Evolutionary conservation across 2,329 filamentous ascomycete species (phyloP).

Genomic region (Aureobasidium pullulans): DNA sequence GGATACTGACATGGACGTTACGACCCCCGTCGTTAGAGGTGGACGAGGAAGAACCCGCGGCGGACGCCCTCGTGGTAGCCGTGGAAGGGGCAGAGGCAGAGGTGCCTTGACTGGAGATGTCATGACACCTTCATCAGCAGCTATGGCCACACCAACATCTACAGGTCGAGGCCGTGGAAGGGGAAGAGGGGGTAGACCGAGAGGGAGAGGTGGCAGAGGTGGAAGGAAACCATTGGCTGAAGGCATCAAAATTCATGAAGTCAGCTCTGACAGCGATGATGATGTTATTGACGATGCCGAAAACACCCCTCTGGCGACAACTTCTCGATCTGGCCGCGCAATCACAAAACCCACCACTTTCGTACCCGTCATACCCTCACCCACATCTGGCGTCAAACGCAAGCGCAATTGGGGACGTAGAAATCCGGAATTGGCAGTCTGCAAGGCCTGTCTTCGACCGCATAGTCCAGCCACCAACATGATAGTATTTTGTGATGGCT

Average conservation of each 20-base stretch:
- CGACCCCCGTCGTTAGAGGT: conserved; percentile 10
- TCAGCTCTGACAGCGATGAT: conserved; percentile 23
- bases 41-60: conserved; percentile 21
- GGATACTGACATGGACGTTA: neutral
- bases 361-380: conserved; percentile 45
- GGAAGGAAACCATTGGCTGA: conserved; percentile 19
- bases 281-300: conserved; percentile 29
- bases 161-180: conserved; percentile 34
- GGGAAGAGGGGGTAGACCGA: conserved; percentile 19
- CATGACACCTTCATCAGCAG: conserved; percentile 17
- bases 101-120: conserved; percentile 17
- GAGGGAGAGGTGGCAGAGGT: conserved; percentile 19
- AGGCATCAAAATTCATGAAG: conserved; percentile 23
- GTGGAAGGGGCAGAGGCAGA: conserved; percentile 17
- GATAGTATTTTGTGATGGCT: conserved; percentile 81
- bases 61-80: neutral
- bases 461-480: conserved; percentile 66
- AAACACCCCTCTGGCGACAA: conserved; percentile 50
- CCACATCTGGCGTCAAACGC: conserved; percentile 43
- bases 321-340: conserved; percentile 68
- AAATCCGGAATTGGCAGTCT: conserved; percentile 53
- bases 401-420: conserved; percentile 50
- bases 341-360: conserved; percentile 60
- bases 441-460: conserved; percentile 64
- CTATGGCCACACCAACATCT: conserved; percentile 19